phyloP scores from a whole-genome alignment of 2,329 filamentous ascomycete genomes.

The Dichotomopilus funicola region DNA sequence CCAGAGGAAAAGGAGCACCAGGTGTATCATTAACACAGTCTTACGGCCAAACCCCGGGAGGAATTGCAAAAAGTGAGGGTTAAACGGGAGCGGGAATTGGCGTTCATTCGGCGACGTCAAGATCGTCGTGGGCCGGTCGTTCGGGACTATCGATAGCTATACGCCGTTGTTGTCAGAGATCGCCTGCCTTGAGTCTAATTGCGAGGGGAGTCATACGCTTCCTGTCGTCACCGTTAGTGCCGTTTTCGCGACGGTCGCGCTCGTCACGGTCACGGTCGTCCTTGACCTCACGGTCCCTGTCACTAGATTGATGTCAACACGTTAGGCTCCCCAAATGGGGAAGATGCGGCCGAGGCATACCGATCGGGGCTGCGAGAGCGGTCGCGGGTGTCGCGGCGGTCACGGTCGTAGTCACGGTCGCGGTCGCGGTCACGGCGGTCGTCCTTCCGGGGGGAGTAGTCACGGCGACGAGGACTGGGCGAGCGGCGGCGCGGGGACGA shows the following conservation, averaged over 20 bases:
- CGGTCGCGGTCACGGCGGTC: slow-evolving; percentile 76
- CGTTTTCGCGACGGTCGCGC: slow-evolving; percentile 68
- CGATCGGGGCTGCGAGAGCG: slow-evolving; percentile 67
- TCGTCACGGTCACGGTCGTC: slow-evolving; percentile 60
- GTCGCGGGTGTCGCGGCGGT: slow-evolving; percentile 66
- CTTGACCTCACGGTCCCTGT: slow-evolving; percentile 38
- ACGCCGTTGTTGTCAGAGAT: slow-evolving; percentile 18
- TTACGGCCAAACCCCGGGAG: slow-evolving; percentile 19
- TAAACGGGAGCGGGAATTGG: neutral
- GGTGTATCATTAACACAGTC: slow-evolving; percentile 16
- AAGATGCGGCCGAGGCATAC: slow-evolving; percentile 30
- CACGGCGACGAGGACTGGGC: slow-evolving; percentile 71
- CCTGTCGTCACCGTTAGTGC: slow-evolving; percentile 77
- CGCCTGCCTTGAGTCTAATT: slow-evolving; percentile 15
- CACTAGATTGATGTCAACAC: slow-evolving; percentile 24
- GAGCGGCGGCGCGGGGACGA: slow-evolving; percentile 61
- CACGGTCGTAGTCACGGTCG: slow-evolving; percentile 68
- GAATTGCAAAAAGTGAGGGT: neutral
- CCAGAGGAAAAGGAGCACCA: slow-evolving; percentile 14
- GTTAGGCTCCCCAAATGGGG: neutral
- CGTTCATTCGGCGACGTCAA: slow-evolving; percentile 79
- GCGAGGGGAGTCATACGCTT: slow-evolving; percentile 58
- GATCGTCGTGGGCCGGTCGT: slow-evolving; percentile 80
- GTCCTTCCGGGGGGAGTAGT: slow-evolving; percentile 84
- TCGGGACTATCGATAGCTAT: slow-evolving; percentile 67